Base-by-base conservation (phyloP, 2,329 filamentous ascomycete species). In the Colletotrichum agaves region DNA sequence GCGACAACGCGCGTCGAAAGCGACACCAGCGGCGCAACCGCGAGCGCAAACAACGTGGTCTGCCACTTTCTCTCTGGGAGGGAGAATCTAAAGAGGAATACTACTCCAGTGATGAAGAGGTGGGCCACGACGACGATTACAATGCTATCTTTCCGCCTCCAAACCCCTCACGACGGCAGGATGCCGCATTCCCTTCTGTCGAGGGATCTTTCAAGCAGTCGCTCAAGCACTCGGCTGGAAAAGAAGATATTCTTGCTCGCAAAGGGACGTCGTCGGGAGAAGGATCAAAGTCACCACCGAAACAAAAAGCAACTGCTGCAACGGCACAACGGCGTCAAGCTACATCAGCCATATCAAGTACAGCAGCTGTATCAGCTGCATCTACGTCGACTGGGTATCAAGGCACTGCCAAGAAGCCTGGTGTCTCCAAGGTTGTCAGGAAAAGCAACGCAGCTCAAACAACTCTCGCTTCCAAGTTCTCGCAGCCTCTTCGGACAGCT, bases 391-490 rank as follows among this genome's bases (percentile, higher is more conserved):
- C 50, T 13, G 77, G 75, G 8, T 78, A 79, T 62, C 74, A 78
- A 70, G 78, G 78, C 27, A 78, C 78, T 50, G 78, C 77, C 15
- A 74, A 77, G 61, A 78, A 72, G 58, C 67, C 73, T 10, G 13
- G 31, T 13, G 23, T 37, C 10, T 47, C 21, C 10, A 60, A 46
- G 35, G 5, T 27, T 2, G 11, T 12, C 15, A 52, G 27, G n/a
- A 67, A 46, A 23, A 7, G 31, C 21, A 27, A 19, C 4, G 13
- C n/a, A 21, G 23, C 11, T 21, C 63, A 17, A 19, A 21, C 31
- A 17, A n/a, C 46, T 15, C 11, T 46, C n/a, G 31, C 37, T n/a
- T 17, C 35, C 13, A 41, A 49, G 44, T 75, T 74, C 31, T 74
- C 74, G 46, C 73, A 72, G 57, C 73, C 72, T 46, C 61, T 72